Evolutionary conservation across 495 filamentous ascomycete species (phyloP), one percentile per base, ranked within the genome.

Genomic region (Daldinia caldariorum): DNA sequence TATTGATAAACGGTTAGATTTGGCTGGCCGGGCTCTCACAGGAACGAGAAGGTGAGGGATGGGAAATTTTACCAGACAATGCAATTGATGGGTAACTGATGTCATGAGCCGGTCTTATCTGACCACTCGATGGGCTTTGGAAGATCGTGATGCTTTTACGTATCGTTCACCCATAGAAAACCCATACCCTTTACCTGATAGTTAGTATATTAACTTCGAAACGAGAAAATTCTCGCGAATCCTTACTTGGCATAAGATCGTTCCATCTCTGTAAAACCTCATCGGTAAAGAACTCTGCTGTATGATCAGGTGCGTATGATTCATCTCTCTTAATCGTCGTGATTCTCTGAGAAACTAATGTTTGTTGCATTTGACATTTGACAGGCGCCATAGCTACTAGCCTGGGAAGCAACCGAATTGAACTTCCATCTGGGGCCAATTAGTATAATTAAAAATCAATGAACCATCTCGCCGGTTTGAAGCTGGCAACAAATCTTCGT

Each of bases 41-140:
- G n/a, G n/a, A 34, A 13, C 6, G 22, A 22, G 31, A 34, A 35
- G 5, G 12, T 14, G 20, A 0, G 14, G 16, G 29, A 8, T 20
- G 20, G 6, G 26, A 4, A 26, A 8, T 56, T 69, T 61, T 64
- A 78, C 77, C 12, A 83, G 75, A 60, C 81, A 83, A 60, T 83
- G 82, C 38, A 83, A 71, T 65, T 83, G 82, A 56, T 83, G 82
- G 0, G 81, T 83, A 51, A 80, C 67, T 0, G 81, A 82, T 10
- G 81, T 83, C 20, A 80, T 83, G 63, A 83, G 51, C 82, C 82
- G 29, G 82, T 83, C 76, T 80, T 82, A 34, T 83, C 79, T 1
- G 79, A 79, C 82, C 82, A 83, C 61, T 78, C 74, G 56, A 83
- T 79, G 9, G 82, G 82, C 5, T 69, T 78, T 16, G 82, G 82